These are phyloP conservation scores for Protea cynaroides DNA, from an alignment of 164 flowering plant genomes.

Conservation along the genomic window DNA sequence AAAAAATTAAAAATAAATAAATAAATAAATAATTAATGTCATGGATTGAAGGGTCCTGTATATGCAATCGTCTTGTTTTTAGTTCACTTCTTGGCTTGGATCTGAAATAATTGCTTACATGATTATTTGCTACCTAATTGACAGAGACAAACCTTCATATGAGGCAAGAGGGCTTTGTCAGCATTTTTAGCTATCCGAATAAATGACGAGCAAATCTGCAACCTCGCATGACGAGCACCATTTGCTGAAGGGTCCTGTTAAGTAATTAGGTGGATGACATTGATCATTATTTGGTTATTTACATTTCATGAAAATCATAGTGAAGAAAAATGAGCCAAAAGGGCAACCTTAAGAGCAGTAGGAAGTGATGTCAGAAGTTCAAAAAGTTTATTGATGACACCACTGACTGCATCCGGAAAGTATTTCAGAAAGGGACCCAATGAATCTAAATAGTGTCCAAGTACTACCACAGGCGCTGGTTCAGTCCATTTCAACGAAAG, in stretches of 20 bases:
- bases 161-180: conserved; percentile 83
- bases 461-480: conserved; percentile 66
- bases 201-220: conserved; percentile 94
- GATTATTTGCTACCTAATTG: neutral
- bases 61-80: no score
- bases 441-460: conserved; percentile 77
- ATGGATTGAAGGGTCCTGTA: no score
- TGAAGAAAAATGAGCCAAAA: neutral
- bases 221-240: conserved; percentile 75
- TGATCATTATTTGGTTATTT: neutral
- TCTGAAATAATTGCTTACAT: neutral
- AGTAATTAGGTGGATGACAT: conserved; percentile 8
- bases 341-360: conserved; percentile 51
- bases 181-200: conserved; percentile 85
- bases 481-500: conserved; percentile 86
- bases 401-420: conserved; percentile 74
- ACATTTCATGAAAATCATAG: neutral
- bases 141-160: conserved; percentile 69
- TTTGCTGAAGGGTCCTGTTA: conserved; percentile 82
- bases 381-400: conserved; percentile 86
- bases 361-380: conserved; percentile 90
- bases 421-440: conserved; percentile 82
- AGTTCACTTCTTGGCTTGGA: no score
- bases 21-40: no score
- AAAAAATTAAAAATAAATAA: no score